Conservation (phyloP, 495 filamentous ascomycete species). For the Aspergillus diversus region DNA sequence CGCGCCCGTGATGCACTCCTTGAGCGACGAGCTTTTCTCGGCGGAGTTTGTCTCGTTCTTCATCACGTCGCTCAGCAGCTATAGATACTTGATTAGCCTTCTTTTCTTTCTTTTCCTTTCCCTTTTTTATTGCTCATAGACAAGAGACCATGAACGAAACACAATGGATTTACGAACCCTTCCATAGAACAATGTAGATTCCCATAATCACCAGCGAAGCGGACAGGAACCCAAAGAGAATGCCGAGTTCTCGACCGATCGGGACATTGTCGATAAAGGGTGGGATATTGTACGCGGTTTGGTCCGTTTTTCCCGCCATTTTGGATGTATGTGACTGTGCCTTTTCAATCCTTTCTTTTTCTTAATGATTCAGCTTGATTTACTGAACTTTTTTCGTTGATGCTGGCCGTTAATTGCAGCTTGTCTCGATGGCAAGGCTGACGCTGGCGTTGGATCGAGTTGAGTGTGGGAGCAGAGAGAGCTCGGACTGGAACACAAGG, state of each 20-base stretch:
- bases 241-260: constrained; percentile 44
- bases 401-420: too few relatives aligned
- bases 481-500: too few relatives aligned
- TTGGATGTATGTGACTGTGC: background rate
- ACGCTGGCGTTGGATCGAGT: too few relatives aligned
- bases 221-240: constrained; percentile 46
- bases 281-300: constrained; percentile 25
- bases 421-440: too few relatives aligned
- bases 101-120: background rate
- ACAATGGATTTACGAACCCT: constrained; percentile 26
- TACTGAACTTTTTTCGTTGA: too few relatives aligned
- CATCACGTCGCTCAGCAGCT: constrained; percentile 42
- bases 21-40: constrained; percentile 23
- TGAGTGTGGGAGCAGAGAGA: too few relatives aligned
- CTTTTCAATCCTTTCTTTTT: too few relatives aligned
- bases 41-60: constrained; percentile 21
- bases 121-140: background rate
- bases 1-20: constrained; percentile 17
- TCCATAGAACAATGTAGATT: constrained; percentile 44
- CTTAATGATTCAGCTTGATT: too few relatives aligned
- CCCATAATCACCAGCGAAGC: constrained; percentile 43
- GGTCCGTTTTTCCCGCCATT: background rate
- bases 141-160: background rate
- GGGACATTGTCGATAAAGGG: constrained; percentile 35
- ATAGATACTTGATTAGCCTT: constrained; percentile 4